Evolutionary conservation across 306 rosid species (phyloP).

Genomic region (Cyamopsis tetragonoloba): DNA sequence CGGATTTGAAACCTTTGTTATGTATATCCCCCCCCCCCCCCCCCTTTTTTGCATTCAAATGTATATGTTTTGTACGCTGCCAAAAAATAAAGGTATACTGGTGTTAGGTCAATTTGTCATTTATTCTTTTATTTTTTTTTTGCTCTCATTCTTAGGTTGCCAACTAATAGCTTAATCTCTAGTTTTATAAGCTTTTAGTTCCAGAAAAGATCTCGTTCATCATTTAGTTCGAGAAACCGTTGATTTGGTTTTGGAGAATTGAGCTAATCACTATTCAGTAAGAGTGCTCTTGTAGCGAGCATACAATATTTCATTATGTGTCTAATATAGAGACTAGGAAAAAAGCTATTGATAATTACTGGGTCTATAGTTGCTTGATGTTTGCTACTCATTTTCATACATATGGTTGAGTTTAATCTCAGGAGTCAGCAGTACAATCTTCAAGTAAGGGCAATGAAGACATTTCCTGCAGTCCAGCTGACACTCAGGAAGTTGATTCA

Average conservation of each 20-base stretch:
- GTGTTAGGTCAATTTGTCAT: constrained; percentile 11
- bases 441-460: constrained; percentile 42
- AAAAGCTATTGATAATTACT: constrained; percentile 13
- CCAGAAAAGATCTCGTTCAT: constrained; percentile 4
- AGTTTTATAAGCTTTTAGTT: constrained; percentile 16
- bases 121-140: not conserved
- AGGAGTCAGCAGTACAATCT: constrained; percentile 54
- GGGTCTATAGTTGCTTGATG: constrained; percentile 22
- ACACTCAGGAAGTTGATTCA: constrained; percentile 45
- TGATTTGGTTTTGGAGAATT: constrained; percentile 26
- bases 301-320: not conserved
- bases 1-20: too few relatives aligned
- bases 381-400: constrained; percentile 19
- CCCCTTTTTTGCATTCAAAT: constrained; percentile 12
- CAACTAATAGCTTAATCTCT: not conserved
- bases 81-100: not conserved
- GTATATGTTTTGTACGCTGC: not conserved
- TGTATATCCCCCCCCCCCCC: too few relatives aligned
- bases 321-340: constrained; percentile 7
- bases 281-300: constrained; percentile 11
- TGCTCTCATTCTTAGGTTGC: constrained; percentile 1
- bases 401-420: constrained; percentile 31
- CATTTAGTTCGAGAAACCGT: constrained; percentile 9
- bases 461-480: constrained; percentile 35
- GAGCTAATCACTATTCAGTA: not conserved